Percentiles rank a stretch among this genome's conserved stretches.
phyloP scores from a whole-genome alignment of 768 basidiomycete genomes.

The Suillus weaverae region DNA sequence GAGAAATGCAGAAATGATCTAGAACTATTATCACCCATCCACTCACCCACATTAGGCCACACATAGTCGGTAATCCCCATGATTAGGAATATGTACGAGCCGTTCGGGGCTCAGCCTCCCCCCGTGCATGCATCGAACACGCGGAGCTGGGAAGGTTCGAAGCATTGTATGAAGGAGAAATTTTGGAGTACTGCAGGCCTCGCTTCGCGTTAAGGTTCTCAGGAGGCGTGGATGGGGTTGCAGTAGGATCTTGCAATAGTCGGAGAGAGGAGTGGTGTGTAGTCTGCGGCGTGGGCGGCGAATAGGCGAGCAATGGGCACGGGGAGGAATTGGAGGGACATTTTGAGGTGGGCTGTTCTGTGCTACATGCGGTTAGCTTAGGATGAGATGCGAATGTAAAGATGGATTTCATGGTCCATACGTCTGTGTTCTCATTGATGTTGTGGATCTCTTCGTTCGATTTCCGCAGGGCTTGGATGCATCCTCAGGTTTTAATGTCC shows the following conservation, averaged over 20 bases:
- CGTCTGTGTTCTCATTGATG: conserved; percentile 10
- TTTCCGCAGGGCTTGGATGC: conserved; percentile 57
- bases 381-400: background rate
- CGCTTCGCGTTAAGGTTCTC: conserved; percentile 57
- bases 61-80: conserved; percentile 72
- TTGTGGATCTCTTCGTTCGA: conserved; percentile 43
- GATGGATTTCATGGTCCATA: conserved; percentile 68
- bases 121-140: conserved; percentile 84
- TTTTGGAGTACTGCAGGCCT: conserved; percentile 71
- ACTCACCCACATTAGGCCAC: background rate
- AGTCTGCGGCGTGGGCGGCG: conserved; percentile 82
- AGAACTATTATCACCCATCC: background rate
- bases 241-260: conserved; percentile 73
- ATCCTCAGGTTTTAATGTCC: conserved; percentile 55
- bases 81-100: conserved; percentile 82
- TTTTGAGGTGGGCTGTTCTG: conserved; percentile 88
- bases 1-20: conserved; percentile 72
- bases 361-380: conserved; percentile 1
- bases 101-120: conserved; percentile 72
- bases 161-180: conserved; percentile 92
- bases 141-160: conserved; percentile 77
- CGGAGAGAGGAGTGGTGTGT: conserved; percentile 86
- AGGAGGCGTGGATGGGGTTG: conserved; percentile 54
- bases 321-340: conserved; percentile 82
- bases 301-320: conserved; percentile 72